Percentiles rank a stretch among this genome's conserved stretches.
Evolutionary conservation across 495 filamentous ascomycete species (phyloP).

Genomic region (Aspergillus wentii): DNA sequence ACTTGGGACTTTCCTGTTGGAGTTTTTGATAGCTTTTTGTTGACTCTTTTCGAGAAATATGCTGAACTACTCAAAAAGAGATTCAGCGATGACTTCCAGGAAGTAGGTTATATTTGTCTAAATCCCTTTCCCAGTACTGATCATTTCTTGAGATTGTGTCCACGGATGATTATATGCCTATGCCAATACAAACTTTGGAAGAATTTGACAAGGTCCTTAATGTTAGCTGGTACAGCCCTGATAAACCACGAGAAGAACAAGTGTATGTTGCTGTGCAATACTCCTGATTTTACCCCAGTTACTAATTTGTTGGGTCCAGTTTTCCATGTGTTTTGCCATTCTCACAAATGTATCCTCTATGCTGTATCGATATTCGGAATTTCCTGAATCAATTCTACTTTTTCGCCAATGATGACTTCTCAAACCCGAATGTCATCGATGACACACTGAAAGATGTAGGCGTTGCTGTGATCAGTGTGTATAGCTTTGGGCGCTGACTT

Average conservation of each 20-base stretch:
- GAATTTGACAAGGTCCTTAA: constrained; percentile 94
- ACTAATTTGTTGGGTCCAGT: constrained; percentile 36
- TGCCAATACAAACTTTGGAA: constrained; percentile 84
- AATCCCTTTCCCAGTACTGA: too few species aligned
- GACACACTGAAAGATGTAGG: constrained; percentile 74
- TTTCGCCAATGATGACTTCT: constrained; percentile 92
- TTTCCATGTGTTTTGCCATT: constrained; percentile 93
- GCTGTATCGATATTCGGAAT: constrained; percentile 95
- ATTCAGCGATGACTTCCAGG: constrained; percentile 90
- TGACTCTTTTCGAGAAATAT: constrained; percentile 88
- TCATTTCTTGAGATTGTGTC: constrained; percentile 66
- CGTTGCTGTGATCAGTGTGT: neutral
- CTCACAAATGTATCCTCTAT: constrained; percentile 97
- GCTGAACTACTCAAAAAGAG: constrained; percentile 83
- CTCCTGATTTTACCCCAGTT: neutral
- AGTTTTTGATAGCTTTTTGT: constrained; percentile 72
- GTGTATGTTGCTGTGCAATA: constrained; percentile 45
- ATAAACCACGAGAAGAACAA: constrained; percentile 69
- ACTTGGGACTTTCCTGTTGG: constrained; percentile 86
- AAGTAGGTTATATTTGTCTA: constrained; percentile 48
- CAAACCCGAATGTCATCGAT: constrained; percentile 80
- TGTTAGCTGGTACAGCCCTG: constrained; percentile 88
- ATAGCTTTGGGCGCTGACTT: constrained; percentile 8
- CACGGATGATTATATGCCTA: constrained; percentile 99
- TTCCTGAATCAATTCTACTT: constrained; percentile 96